Base-by-base conservation (phyloP, 2,329 filamentous ascomycete genomes). In the Talaromyces sp. region DNA sequence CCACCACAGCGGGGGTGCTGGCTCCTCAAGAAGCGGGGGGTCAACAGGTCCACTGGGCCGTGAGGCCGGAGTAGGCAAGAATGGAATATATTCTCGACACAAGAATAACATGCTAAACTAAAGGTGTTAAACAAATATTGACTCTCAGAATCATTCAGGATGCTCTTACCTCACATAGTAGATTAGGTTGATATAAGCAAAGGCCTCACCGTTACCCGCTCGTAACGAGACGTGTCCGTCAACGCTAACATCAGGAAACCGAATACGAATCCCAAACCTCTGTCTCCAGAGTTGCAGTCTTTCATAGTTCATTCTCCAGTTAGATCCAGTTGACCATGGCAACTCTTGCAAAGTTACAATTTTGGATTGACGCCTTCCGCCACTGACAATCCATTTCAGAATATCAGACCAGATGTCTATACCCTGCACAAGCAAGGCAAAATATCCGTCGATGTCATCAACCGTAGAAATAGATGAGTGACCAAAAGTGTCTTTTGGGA, bases 341-440 rank as follows among this genome's bases (percentile, higher is more conserved):
- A 74, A 74, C 35, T 77, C 76, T 22, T 71, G 65, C 1, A 70
- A 66, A 0, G 63, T 64, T 41, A 70, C 73, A 72, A 78, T 74
- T 1, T 71, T 72, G 0, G 71, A 71, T 0, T 73, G 73, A 1
- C 72, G 70, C 0, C 77, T 68, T 0, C 77, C 77, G 41, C 77
- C 76, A 21, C 74, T 76, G 22, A 77, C 73, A 3, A 78, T 68
- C 37, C 74, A 78, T 0, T 72, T 69, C 65, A 77, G 72, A 0
- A 78, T 68, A 9, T 73, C 66, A 0, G 74, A 68, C 63, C 75
- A 78, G 2, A 79, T 77, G 22, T 78, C 75, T 36, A 79, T 76
- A 0, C 77, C 77, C n/a, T 69, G 64, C 0, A 75, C 72, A 1
- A 78, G 67, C 0, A 77, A 55, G 19, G 54, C 61, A 31, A 64